Evolutionary conservation across 2,329 filamentous ascomycete genomes (phyloP).

Genomic region (Fragosphaeria purpurea): DNA sequence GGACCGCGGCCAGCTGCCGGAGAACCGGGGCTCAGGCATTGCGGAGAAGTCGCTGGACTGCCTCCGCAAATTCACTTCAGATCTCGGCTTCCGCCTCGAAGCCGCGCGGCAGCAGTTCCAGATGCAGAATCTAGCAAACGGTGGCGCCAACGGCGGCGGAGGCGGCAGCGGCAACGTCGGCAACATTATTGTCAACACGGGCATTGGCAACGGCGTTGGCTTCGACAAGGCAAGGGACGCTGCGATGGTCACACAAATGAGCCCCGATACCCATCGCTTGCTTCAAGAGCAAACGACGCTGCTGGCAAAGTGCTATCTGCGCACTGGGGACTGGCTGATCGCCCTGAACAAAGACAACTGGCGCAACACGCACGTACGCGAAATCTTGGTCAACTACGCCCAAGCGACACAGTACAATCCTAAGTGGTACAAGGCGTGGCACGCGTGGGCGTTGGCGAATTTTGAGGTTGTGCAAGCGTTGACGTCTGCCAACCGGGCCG

Average conservation of each 20-base stretch:
- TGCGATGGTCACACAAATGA: not conserved
- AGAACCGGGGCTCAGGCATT: conserved; percentile 30
- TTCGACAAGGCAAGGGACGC: too few species aligned
- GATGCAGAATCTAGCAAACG: conserved; percentile 29
- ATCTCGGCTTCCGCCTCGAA: conserved; percentile 46
- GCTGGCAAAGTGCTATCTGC: conserved; percentile 89
- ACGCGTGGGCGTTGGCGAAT: conserved; percentile 95
- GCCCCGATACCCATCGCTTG: conserved; percentile 38
- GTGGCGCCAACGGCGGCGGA: not conserved
- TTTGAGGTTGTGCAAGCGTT: conserved; percentile 93
- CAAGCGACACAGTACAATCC: conserved; percentile 91
- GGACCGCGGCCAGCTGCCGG: conserved; percentile 63
- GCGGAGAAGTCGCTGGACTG: conserved; percentile 49
- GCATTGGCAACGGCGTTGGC: conserved; percentile 26
- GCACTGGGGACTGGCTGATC: conserved; percentile 94
- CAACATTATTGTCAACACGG: conserved; percentile 3
- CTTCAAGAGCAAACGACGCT: conserved; percentile 56
- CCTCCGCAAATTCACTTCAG: conserved; percentile 50
- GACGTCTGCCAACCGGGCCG: conserved; percentile 27
- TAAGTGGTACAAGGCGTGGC: conserved; percentile 98
- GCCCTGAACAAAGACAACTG: conserved; percentile 78
- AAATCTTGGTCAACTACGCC: conserved; percentile 83
- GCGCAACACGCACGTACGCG: conserved; percentile 75
- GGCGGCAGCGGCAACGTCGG: conserved; percentile 17
- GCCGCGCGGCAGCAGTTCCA: conserved; percentile 41